A percentile compares a stretch with the other conserved stretches of the same genome.
Conservation (phyloP, 1,284 basidiomycete genomes). For the Malassezia brasiliensis region DNA sequence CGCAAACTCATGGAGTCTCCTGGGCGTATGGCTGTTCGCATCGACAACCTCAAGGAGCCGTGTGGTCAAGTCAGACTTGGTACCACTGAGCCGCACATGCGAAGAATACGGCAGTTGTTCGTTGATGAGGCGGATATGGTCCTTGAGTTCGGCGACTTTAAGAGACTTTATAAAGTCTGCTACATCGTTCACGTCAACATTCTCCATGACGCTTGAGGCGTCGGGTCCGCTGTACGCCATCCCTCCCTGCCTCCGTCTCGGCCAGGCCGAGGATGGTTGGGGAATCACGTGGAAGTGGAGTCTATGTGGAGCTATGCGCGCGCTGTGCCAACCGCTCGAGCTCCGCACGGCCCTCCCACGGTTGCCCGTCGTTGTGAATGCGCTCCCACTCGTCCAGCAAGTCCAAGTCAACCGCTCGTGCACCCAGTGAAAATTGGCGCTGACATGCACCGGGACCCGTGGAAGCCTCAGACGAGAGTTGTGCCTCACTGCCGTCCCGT, state of each 20-base stretch:
- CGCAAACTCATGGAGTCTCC: slow-evolving; percentile 21
- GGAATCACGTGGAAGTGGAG: background rate
- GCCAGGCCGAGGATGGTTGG: background rate
- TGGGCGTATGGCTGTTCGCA: slow-evolving; percentile 11
- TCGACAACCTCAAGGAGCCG: slow-evolving; percentile 21
- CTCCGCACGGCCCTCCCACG: slow-evolving; percentile 57
- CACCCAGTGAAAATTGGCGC: slow-evolving; percentile 33
- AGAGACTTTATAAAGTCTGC: slow-evolving; percentile 19
- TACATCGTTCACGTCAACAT: background rate
- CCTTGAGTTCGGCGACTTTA: slow-evolving; percentile 32
- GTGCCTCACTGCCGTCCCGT: slow-evolving; percentile 19
- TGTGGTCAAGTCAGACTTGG: slow-evolving; percentile 29
- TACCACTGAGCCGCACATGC: slow-evolving; percentile 25
- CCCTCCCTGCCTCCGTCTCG: background rate
- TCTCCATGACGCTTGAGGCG: background rate
- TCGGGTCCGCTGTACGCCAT: background rate
- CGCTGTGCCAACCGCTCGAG: slow-evolving; percentile 1
- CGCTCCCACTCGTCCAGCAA: slow-evolving; percentile 64
- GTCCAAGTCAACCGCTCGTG: slow-evolving; percentile 60
- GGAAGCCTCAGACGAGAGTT: background rate
- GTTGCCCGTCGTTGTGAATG: slow-evolving; percentile 56
- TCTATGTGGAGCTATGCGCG: background rate
- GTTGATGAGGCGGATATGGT: slow-evolving; percentile 30
- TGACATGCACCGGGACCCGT: slow-evolving; percentile 34
- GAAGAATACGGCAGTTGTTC: slow-evolving; percentile 20